Evolutionary conservation across 1,284 basidiomycete genomes (phyloP).

Genomic region (Malassezia arunalokei): DNA sequence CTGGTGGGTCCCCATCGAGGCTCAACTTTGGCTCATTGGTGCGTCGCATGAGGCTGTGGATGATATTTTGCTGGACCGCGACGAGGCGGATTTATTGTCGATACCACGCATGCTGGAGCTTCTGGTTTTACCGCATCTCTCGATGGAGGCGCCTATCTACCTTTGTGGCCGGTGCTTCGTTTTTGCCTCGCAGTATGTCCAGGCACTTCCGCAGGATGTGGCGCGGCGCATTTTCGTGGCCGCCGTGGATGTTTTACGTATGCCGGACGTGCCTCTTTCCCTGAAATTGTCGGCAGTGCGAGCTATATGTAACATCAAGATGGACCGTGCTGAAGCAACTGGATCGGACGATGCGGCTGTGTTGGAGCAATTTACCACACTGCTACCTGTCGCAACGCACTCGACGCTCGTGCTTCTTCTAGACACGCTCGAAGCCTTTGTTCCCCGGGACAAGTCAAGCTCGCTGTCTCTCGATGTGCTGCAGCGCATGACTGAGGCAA

Average conservation of each 20-base stretch:
- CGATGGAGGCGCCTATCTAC: constrained; percentile 57
- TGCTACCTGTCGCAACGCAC: constrained; percentile 65
- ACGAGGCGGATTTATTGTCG: constrained; percentile 50
- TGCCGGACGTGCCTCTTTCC: constrained; percentile 56
- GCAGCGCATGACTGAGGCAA: constrained; percentile 49
- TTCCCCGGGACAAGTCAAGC: constrained; percentile 49
- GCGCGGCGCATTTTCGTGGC: constrained; percentile 60
- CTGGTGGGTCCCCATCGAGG: constrained; percentile 70
- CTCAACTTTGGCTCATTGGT: constrained; percentile 69
- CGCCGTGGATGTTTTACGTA: constrained; percentile 71
- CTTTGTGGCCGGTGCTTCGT: constrained; percentile 87
- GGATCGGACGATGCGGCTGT: constrained; percentile 61
- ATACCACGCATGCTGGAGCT: constrained; percentile 65
- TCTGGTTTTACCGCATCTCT: constrained; percentile 66
- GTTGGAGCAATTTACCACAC: constrained; percentile 69
- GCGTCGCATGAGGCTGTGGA: constrained; percentile 65
- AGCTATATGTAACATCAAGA: constrained; percentile 48
- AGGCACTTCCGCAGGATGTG: constrained; percentile 59
- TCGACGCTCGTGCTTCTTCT: constrained; percentile 82
- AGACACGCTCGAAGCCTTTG: constrained; percentile 66
- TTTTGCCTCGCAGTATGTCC: constrained; percentile 78
- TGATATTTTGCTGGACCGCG: constrained; percentile 64
- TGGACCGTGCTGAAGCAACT: constrained; percentile 51
- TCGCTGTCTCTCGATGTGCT: constrained; percentile 3
- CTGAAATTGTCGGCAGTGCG: constrained; percentile 81